Base-by-base conservation (phyloP, 768 basidiomycete species). In the Tephrocybe sp. region DNA sequence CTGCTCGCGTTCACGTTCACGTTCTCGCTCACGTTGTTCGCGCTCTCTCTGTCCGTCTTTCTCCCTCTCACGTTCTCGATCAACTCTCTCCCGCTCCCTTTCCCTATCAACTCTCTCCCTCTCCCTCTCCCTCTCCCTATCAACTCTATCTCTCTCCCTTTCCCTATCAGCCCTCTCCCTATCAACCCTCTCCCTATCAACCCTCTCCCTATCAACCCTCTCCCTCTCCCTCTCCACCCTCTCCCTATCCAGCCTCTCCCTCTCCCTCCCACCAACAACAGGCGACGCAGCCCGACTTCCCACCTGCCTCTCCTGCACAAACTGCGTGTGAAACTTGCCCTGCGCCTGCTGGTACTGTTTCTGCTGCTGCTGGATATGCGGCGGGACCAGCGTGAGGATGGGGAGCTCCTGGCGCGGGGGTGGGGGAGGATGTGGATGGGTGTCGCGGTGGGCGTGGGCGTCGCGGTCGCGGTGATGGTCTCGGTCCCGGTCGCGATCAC, bases 301-400 rank as follows among this genome's bases (percentile, higher is more conserved):
- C 2, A 35, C 22, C n/a, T n/a, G 0, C 36, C 49, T 11, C 26
- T n/a, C 24, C 25, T 53, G 9, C n/a, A 64, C 63, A 51, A 69
- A 59, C 63, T 63, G 55, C 25, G 59, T 59, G 50, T 70, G 64
- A 52, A 69, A 69, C 57, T 69, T 42, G 46, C 38, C 35, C 57
- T 67, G 65, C 0, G 31, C 28, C 4, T 18, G 12, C 49, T 64
- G 7, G 7, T 9, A n/a, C 16, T 5, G 11, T 9, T n/a, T 8
- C 32, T 5, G 65, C 48, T 63, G 67, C 26, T 59, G 56, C 46
- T 65, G 67, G 1, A 53, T 25, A 44, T 37, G 37, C 0, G 52
- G 47, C 2, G 52, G 52, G 1, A 44, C 52, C 2, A 53, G 44
- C 0, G 52, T 25, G 13, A 53, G 41, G 1, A 53, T 49, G 4